Percentiles rank a stretch among this genome's conserved stretches.
Evolutionary conservation across 257 asterid species (phyloP).

Genomic region (Datura wrightii): DNA sequence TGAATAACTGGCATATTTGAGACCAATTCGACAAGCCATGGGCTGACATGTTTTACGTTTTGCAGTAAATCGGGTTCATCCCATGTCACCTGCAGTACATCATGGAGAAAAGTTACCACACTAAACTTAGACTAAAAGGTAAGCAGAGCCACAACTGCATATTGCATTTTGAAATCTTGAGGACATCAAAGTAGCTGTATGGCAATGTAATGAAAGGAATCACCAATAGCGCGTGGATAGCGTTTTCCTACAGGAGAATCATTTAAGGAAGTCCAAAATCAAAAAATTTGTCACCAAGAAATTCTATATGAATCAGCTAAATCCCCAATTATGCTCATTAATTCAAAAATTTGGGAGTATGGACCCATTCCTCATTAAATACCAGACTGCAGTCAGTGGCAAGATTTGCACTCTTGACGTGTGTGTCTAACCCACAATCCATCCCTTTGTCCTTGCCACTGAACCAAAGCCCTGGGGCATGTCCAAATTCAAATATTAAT

Average conservation of each 20-base stretch:
- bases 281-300: too few species aligned
- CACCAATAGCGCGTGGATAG: not conserved
- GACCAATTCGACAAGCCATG: slow-evolving; percentile 91
- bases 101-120: slow-evolving; percentile 18
- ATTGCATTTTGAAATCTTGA: not conserved
- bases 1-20: slow-evolving; percentile 75
- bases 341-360: too few species aligned
- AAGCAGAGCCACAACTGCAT: not conserved
- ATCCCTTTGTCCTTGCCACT: not conserved
- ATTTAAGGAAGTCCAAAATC: not conserved
- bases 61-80: slow-evolving; percentile 90
- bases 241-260: not conserved
- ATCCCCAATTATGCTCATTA: not conserved
- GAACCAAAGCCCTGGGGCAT: not conserved
- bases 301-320: not conserved
- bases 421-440: not conserved
- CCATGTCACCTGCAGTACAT: slow-evolving; percentile 76
- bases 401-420: not conserved
- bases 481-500: not conserved
- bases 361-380: not conserved
- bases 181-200: not conserved
- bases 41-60: slow-evolving; percentile 89
- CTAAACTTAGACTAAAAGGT: not conserved
- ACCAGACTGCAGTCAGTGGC: not conserved
- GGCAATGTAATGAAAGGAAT: too few species aligned